A percentile compares a stretch with the other conserved stretches of the same genome.
phyloP scores from a whole-genome alignment of 106 monocot species.

The Dendrobium catenatum region DNA sequence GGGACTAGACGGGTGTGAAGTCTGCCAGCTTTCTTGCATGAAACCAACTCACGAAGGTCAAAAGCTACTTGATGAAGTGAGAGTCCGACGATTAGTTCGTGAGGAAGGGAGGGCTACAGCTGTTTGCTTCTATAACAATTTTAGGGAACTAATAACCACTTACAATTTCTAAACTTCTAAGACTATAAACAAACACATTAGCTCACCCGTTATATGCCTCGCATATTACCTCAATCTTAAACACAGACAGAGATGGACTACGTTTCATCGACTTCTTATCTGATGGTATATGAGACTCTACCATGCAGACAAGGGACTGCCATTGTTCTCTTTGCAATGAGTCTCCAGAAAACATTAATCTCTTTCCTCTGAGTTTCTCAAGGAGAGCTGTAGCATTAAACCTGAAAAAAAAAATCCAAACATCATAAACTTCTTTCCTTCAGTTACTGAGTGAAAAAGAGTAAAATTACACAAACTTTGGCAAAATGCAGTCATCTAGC shows the following conservation, averaged over 20 bases:
- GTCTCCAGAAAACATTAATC: conserved; percentile 67
- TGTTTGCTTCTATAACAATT: too few species aligned
- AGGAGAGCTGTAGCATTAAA: conserved; percentile 36
- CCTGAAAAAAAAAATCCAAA: conserved; percentile 16
- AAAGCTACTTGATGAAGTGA: too few species aligned
- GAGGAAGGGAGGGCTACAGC: too few species aligned
- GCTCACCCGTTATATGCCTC: too few species aligned
- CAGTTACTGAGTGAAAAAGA: background rate
- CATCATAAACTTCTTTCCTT: background rate
- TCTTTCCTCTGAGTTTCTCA: conserved; percentile 66
- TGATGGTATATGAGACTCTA: conserved; percentile 41
- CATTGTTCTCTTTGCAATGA: conserved; percentile 54
- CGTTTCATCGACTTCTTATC: conserved; percentile 44
- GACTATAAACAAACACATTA: too few species aligned
- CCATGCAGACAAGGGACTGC: conserved; percentile 51
- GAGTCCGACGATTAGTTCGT: too few species aligned
- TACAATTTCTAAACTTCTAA: too few species aligned
- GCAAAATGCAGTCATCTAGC: conserved; percentile 61
- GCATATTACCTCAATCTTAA: conserved; percentile 32
- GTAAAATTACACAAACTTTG: conserved; percentile 38
- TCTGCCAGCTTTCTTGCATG: too few species aligned
- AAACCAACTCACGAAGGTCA: too few species aligned
- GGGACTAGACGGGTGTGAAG: too few species aligned
- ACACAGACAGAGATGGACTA: conserved; percentile 38
- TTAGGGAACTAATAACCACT: too few species aligned